Evolutionary conservation across 768 basidiomycete genomes (phyloP).

Genomic region (Astraeus odoratus): DNA sequence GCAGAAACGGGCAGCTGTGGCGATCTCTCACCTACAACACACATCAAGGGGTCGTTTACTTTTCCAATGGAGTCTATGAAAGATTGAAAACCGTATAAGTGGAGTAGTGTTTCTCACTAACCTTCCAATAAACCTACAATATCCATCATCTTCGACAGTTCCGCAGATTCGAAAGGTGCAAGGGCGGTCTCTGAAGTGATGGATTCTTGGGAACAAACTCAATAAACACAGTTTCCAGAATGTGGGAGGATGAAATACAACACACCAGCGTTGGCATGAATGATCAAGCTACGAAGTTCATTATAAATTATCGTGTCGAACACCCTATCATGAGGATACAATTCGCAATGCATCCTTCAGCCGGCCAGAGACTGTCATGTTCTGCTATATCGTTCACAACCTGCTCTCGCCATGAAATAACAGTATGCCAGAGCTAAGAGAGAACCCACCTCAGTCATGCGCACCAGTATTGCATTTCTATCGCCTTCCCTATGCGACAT

Average conservation of each 20-base stretch:
- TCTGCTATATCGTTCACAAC: too few relatives aligned
- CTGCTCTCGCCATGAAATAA: too few relatives aligned
- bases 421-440: too few relatives aligned
- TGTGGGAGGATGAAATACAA: background rate
- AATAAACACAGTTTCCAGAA: background rate
- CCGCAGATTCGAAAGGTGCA: conserved; percentile 10
- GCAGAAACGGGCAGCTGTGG: background rate
- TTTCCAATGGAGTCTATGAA: conserved; percentile 1
- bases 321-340: conserved; percentile 6
- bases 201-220: conserved; percentile 9
- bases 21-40: conserved; percentile 6
- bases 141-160: conserved; percentile 8
- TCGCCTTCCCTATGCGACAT: conserved; percentile 11
- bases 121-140: conserved; percentile 6
- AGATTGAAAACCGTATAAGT: background rate
- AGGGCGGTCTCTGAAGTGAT: conserved; percentile 13
- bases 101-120: too few relatives aligned
- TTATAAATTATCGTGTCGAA: conserved; percentile 2
- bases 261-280: conserved; percentile 8
- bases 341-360: conserved; percentile 21
- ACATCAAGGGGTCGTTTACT: conserved; percentile 5
- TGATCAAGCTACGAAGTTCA: conserved; percentile 5
- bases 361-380: too few relatives aligned
- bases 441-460: background rate
- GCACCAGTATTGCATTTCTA: conserved; percentile 25